A percentile compares a stretch with the other conserved stretches of the same genome.
phyloP scores from a whole-genome alignment of 2,329 filamentous ascomycete genomes.

The Nemania serpens region DNA sequence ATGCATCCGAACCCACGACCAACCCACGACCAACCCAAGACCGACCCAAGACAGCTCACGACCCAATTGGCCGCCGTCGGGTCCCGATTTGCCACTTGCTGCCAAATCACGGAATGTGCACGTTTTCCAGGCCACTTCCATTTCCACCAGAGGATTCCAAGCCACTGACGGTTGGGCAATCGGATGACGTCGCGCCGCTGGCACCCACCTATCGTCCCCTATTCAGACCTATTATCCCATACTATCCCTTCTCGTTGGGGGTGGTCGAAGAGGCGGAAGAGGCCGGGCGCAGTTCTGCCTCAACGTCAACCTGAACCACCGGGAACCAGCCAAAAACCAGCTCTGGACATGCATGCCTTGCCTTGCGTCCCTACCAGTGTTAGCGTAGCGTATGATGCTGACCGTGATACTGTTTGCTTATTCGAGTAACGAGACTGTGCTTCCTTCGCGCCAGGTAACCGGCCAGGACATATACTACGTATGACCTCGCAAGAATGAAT shows the following conservation, averaged over 20 bases:
- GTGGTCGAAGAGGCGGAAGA: background rate
- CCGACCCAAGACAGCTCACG: constrained; percentile 16
- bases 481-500: no score
- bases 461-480: no score
- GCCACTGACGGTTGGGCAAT: constrained; percentile 28
- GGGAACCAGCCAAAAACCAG: constrained; percentile 19
- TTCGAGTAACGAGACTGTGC: constrained; percentile 21
- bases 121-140: constrained; percentile 19
- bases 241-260: background rate
- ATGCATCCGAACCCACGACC: constrained; percentile 32
- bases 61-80: constrained; percentile 32
- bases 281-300: constrained; percentile 16
- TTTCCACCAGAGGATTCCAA: constrained; percentile 1
- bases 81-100: constrained; percentile 29
- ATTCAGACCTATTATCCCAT: background rate
- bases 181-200: constrained; percentile 29
- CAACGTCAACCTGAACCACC: constrained; percentile 20
- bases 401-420: background rate
- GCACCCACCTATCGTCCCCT: constrained; percentile 19
- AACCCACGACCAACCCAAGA: background rate
- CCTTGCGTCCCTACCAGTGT: no score
- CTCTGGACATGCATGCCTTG: constrained; percentile 20
- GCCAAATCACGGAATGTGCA: constrained; percentile 29
- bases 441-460: background rate
- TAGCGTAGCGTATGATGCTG: constrained; percentile 25